These are phyloP conservation scores for Aspergillus arachidicola DNA, from an alignment of 2,329 filamentous ascomycete species.

Conservation along the genomic window DNA sequence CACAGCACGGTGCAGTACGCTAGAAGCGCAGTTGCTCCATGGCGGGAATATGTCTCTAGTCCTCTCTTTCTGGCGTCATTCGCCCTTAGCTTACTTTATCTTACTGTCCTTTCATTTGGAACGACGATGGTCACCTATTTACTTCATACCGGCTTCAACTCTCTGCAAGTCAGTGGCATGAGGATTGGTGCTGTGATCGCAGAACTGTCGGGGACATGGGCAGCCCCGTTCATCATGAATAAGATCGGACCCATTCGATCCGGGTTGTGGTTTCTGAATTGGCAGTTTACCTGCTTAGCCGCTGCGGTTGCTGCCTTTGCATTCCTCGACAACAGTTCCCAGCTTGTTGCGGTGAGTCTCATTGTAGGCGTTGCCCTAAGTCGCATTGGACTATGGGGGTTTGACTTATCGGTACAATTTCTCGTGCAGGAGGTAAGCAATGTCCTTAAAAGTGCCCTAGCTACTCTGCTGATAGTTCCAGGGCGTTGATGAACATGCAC, in stretches of 20 bases:
- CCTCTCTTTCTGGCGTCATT: slow-evolving; percentile 50
- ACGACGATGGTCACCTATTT: slow-evolving; percentile 60
- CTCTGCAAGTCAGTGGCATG: slow-evolving; percentile 51
- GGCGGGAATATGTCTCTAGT: slow-evolving; percentile 31
- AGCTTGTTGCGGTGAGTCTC: slow-evolving; percentile 51
- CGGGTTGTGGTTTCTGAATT: slow-evolving; percentile 71
- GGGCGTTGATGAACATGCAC: slow-evolving; percentile 57
- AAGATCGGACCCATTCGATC: slow-evolving; percentile 62
- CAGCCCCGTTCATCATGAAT: slow-evolving; percentile 54
- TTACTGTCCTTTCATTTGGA: slow-evolving; percentile 59
- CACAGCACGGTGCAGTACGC: slow-evolving; percentile 5
- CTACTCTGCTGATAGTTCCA: slow-evolving; percentile 27
- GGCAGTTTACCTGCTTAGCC: slow-evolving; percentile 63
- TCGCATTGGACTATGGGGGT: slow-evolving; percentile 63
- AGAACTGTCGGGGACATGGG: slow-evolving; percentile 58
- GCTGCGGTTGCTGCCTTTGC: slow-evolving; percentile 51
- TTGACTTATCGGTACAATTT: slow-evolving; percentile 62
- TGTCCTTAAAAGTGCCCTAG: neutral
- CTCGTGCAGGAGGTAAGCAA: slow-evolving; percentile 61
- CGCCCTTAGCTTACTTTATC: slow-evolving; percentile 54
- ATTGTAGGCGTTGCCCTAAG: slow-evolving; percentile 58
- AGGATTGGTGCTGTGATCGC: slow-evolving; percentile 52
- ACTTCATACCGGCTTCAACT: slow-evolving; percentile 52
- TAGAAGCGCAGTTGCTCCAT: slow-evolving; percentile 19
- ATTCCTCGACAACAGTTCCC: slow-evolving; percentile 27